A percentile compares a stretch with the other conserved stretches of the same genome.
phyloP scores from a whole-genome alignment of 2,329 filamentous ascomycete genomes.

The Periconia sp. region DNA sequence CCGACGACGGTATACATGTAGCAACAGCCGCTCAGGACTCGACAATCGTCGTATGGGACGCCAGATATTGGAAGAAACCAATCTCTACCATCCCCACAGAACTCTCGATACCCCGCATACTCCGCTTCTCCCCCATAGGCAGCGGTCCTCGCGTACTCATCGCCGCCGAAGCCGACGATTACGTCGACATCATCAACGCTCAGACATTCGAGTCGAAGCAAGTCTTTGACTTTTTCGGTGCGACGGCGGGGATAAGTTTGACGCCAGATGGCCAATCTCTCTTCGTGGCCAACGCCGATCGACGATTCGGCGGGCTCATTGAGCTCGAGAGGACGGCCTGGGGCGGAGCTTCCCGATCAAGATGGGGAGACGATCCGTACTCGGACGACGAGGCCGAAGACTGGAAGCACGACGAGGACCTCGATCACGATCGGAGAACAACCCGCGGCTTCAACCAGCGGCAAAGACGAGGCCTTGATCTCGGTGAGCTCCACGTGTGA shows the following conservation, averaged over 20 bases:
- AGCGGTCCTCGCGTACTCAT: constrained; percentile 71
- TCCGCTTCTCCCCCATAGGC: constrained; percentile 75
- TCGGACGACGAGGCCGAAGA: constrained; percentile 22
- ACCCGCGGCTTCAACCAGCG: constrained; percentile 21
- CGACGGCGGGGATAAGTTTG: constrained; percentile 72
- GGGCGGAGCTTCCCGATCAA: constrained; percentile 22
- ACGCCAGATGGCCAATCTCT: constrained; percentile 71
- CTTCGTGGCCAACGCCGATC: constrained; percentile 72
- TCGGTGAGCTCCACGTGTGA: constrained; percentile 36
- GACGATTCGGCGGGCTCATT: constrained; percentile 69
- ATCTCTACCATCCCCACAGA: constrained; percentile 65
- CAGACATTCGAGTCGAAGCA: constrained; percentile 69
- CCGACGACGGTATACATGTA: constrained; percentile 75
- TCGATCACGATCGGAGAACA: constrained; percentile 19
- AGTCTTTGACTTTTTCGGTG: constrained; percentile 75
- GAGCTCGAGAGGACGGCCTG: constrained; percentile 60
- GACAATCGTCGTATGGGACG: constrained; percentile 76
- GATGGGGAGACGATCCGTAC: constrained; percentile 7
- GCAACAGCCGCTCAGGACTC: constrained; percentile 81
- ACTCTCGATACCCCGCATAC: constrained; percentile 71
- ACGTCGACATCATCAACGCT: constrained; percentile 73
- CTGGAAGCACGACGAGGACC: constrained; percentile 29
- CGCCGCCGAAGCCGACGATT: constrained; percentile 77
- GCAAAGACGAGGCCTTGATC: constrained; percentile 29
- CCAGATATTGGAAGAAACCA: constrained; percentile 68